Percentiles rank a stretch among this genome's conserved stretches.
These are phyloP conservation scores for Camellia sinensis DNA, from an alignment of 148 eudicot species.

Conservation along the genomic window DNA sequence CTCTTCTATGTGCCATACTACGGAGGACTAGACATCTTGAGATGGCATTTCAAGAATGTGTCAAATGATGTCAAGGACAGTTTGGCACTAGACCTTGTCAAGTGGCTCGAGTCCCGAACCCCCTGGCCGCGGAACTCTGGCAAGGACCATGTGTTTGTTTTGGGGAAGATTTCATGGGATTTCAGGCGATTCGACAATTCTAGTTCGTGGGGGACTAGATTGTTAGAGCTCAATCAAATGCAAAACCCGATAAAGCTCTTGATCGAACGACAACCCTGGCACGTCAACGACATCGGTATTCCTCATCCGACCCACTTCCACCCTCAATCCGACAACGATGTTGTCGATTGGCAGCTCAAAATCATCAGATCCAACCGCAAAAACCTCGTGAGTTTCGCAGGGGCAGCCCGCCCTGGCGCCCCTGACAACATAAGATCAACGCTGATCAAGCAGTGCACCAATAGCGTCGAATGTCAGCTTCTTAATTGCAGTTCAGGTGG, in stretches of 20 bases:
- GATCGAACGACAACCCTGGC: constrained; percentile 82
- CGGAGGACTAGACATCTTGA: constrained; percentile 62
- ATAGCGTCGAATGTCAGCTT: constrained; percentile 17
- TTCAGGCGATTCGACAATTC: constrained; percentile 41
- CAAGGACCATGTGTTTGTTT: constrained; percentile 66
- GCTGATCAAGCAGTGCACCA: constrained; percentile 58
- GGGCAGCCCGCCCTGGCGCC: constrained; percentile 45
- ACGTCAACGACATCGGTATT: constrained; percentile 58
- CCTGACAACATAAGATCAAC: constrained; percentile 46
- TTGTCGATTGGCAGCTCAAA: constrained; percentile 47
- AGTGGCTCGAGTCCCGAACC: constrained; percentile 49
- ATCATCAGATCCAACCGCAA: constrained; percentile 31
- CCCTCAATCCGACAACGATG: constrained; percentile 58
- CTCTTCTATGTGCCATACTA: constrained; percentile 83
- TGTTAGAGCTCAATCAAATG: constrained; percentile 50
- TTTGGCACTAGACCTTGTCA: constrained; percentile 46
- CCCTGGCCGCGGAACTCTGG: constrained; percentile 57
- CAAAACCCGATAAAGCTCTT: constrained; percentile 69
- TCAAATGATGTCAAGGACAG: constrained; percentile 53
- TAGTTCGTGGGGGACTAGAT: constrained; percentile 51
- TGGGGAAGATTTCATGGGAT: constrained; percentile 85
- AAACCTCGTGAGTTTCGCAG: constrained; percentile 60
- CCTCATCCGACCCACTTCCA: constrained; percentile 88
- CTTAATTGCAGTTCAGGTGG: constrained; percentile 39
- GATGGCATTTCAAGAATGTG: constrained; percentile 73